Conservation (phyloP, 1,139 yeast genomes). For the Casaregolazyma suthepensis region DNA sequence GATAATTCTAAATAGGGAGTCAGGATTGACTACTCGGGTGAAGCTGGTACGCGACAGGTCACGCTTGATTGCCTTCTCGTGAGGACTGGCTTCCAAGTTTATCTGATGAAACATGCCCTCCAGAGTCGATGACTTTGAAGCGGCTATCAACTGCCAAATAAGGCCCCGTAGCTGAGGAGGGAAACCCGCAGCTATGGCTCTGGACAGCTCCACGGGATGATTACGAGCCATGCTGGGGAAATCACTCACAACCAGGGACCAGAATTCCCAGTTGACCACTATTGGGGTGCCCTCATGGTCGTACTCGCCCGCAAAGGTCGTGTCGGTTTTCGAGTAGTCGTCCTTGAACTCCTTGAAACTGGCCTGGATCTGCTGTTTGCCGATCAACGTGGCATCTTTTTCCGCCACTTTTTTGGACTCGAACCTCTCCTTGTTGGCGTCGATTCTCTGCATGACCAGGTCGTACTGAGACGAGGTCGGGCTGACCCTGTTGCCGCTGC, state of each 20-base stretch:
- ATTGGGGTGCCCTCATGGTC: constrained; percentile 25
- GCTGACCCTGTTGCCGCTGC: constrained; percentile 15
- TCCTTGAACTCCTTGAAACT: constrained; percentile 47
- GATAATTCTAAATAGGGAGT: constrained; percentile 65
- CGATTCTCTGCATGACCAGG: constrained; percentile 44
- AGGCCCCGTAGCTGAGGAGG: constrained; percentile 83
- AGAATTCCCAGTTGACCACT: constrained; percentile 76
- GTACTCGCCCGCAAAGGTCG: neutral
- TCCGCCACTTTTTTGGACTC: constrained; percentile 28
- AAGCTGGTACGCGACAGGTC: constrained; percentile 84
- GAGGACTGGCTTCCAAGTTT: constrained; percentile 50
- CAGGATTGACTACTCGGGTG: constrained; percentile 46
- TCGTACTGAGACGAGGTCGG: constrained; percentile 34
- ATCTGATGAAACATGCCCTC: constrained; percentile 61
- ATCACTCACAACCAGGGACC: constrained; percentile 76
- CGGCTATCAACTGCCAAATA: constrained; percentile 87
- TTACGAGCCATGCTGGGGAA: constrained; percentile 60
- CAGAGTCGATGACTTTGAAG: constrained; percentile 63
- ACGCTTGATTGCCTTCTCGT: constrained; percentile 70
- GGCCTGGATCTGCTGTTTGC: constrained; percentile 55
- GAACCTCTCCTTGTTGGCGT: constrained; percentile 43
- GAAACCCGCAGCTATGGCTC: constrained; percentile 65
- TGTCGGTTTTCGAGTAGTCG: constrained; percentile 25
- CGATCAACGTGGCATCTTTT: constrained; percentile 50
- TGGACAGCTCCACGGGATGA: constrained; percentile 54